Evolutionary conservation across 2,329 filamentous ascomycete species (phyloP).

Genomic region (Aphanocladium album): DNA sequence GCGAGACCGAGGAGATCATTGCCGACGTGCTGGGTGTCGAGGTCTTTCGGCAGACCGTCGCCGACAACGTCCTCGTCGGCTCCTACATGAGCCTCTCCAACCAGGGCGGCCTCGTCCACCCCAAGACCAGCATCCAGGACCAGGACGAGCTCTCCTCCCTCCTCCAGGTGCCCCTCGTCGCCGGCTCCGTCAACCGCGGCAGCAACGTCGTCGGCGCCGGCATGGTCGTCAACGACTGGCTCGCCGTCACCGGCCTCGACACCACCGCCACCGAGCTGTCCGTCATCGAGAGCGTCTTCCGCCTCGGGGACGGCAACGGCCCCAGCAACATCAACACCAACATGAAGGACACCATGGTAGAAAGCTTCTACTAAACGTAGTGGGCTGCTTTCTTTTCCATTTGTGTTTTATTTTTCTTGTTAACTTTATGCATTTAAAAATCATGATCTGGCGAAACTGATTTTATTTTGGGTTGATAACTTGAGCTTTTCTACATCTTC

Average conservation of each 20-base stretch:
- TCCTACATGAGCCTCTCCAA: conserved; percentile 96
- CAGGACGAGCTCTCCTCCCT: conserved; percentile 94
- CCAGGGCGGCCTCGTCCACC: conserved; percentile 93
- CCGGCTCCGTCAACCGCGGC: conserved; percentile 88
- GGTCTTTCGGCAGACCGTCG: conserved; percentile 89
- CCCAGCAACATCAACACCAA: conserved; percentile 73
- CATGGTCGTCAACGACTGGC: conserved; percentile 69
- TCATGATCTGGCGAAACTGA: conserved; percentile 6
- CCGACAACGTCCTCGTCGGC: conserved; percentile 93
- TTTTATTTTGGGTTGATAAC: conserved; percentile 9
- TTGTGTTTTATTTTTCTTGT: conserved; percentile 11
- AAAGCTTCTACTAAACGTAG: conserved; percentile 85
- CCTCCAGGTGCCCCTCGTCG: conserved; percentile 92
- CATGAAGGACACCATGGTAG: conserved; percentile 97
- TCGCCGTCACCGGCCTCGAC: conserved; percentile 88
- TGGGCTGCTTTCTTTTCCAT: background rate
- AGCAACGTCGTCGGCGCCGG: conserved; percentile 86
- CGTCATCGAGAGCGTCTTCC: conserved; percentile 94
- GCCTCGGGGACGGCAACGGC: conserved; percentile 79
- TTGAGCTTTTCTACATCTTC: background rate
- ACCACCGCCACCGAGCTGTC: conserved; percentile 97
- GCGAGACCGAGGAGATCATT: conserved; percentile 97
- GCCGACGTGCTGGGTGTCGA: conserved; percentile 88
- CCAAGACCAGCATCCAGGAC: conserved; percentile 94
- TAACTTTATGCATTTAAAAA: conserved; percentile 17